Conservation (phyloP, 129 eudicot species). For the Escallonia rubra region DNA sequence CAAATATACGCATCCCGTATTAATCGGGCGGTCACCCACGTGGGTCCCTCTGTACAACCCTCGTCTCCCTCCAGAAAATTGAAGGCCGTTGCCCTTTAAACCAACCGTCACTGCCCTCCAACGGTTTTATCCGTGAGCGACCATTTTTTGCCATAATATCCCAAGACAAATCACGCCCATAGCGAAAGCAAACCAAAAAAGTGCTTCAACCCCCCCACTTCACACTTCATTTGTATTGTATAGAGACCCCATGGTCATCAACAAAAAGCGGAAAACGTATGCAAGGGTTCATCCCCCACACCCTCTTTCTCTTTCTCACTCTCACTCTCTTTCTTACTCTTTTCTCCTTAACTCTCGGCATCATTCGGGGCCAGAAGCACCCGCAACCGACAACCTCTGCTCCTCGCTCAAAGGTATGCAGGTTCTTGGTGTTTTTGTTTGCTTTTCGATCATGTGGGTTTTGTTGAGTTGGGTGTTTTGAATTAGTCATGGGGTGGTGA, state of each 20-base stretch:
- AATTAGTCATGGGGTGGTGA: too few relatives aligned
- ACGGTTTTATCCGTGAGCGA: slow-evolving; percentile 1
- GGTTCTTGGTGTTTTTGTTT: not conserved
- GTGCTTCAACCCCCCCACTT: slow-evolving; percentile 1
- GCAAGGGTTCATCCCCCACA: not conserved
- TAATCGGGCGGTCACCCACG: not conserved
- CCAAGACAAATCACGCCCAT: not conserved
- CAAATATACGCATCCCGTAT: too few relatives aligned
- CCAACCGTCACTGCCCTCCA: not conserved
- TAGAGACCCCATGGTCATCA: not conserved
- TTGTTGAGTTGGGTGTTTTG: not conserved
- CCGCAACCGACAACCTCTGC: slow-evolving; percentile 3
- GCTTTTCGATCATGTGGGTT: not conserved
- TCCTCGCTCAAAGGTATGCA: slow-evolving; percentile 33
- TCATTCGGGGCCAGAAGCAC: slow-evolving; percentile 38
- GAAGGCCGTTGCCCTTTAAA: not conserved
- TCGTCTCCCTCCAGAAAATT: not conserved
- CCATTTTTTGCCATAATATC: not conserved
- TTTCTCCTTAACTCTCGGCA: slow-evolving; percentile 47
- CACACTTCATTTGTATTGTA: not conserved
- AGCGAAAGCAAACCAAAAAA: not conserved
- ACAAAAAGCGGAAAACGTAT: slow-evolving; percentile 11
- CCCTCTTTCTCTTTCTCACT: not conserved
- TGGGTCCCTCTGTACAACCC: slow-evolving; percentile 4
- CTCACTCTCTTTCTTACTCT: slow-evolving; percentile 22